These are phyloP conservation scores for Hibiscus mutabilis DNA, from an alignment of 345 rosid species.

Conservation along the genomic window DNA sequence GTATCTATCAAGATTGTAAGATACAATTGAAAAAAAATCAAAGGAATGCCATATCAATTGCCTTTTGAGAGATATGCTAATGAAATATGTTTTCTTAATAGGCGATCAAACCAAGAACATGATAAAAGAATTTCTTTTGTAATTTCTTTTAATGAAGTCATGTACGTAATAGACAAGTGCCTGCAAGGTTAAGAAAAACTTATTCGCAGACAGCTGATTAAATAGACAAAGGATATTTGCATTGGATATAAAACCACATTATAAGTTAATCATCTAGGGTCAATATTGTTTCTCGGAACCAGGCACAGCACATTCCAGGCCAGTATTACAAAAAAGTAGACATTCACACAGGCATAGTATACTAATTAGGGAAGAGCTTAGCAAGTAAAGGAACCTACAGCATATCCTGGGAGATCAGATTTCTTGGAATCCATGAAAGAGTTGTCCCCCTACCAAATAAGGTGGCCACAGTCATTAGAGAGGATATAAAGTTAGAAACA, in stretches of 20 bases:
- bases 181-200: neutral
- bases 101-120: neutral
- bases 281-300: neutral
- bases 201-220: neutral
- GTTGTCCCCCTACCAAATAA: constrained; percentile 24
- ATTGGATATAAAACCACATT: neutral
- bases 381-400: constrained; percentile 30
- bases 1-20: neutral
- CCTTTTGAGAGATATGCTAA: neutral
- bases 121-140: neutral
- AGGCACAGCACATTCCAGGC: neutral
- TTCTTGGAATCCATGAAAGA: constrained; percentile 30
- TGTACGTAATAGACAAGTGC: neutral
- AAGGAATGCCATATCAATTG: neutral
- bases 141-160: neutral
- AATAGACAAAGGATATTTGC: neutral
- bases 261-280: neutral
- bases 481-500: neutral
- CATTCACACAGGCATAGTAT: neutral
- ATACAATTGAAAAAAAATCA: neutral
- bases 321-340: neutral
- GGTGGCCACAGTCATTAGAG: neutral
- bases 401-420: constrained; percentile 49
- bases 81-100: neutral
- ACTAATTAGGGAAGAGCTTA: neutral